phyloP scores from a whole-genome alignment of 129 eudicot species.

The Dittrichia graveolens region DNA sequence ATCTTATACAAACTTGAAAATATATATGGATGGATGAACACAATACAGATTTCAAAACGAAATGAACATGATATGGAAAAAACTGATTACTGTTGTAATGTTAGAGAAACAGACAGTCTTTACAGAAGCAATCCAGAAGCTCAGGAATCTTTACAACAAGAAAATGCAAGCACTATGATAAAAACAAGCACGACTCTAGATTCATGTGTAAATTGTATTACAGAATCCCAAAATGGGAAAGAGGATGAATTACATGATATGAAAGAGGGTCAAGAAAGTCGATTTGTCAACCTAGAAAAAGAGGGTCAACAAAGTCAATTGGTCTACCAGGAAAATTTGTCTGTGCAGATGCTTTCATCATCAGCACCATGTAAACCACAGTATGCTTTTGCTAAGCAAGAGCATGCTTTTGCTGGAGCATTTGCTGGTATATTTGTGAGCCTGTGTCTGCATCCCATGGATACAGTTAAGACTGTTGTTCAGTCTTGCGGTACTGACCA shows the following conservation, averaged over 20 bases:
- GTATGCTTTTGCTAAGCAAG: conserved; percentile 61
- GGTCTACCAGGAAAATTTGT: conserved; percentile 23
- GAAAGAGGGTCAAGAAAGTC: conserved; percentile 26
- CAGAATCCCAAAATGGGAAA: conserved; percentile 13
- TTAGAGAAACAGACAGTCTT: conserved; percentile 26
- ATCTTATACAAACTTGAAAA: conserved; percentile 32
- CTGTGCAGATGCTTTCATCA: conserved; percentile 30
- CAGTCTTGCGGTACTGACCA: conserved; percentile 77
- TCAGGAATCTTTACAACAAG: conserved; percentile 22
- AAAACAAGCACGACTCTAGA: neutral
- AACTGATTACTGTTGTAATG: conserved; percentile 22
- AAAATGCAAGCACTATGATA: conserved; percentile 1
- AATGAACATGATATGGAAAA: conserved; percentile 17
- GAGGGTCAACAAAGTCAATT: conserved; percentile 27
- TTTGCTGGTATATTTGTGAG: conserved; percentile 92
- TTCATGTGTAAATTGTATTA: too few species aligned
- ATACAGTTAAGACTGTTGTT: conserved; percentile 85
- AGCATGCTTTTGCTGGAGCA: conserved; percentile 98
- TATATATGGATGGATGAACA: conserved; percentile 56
- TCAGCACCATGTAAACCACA: conserved; percentile 33
- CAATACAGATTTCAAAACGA: conserved; percentile 18
- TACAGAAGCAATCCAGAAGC: conserved; percentile 25
- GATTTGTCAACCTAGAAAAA: conserved; percentile 15
- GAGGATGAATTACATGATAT: conserved; percentile 33
- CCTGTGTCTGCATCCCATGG: conserved; percentile 89